phyloP scores from a whole-genome alignment of 768 basidiomycete genomes.

The Exsudoporus frostii region DNA sequence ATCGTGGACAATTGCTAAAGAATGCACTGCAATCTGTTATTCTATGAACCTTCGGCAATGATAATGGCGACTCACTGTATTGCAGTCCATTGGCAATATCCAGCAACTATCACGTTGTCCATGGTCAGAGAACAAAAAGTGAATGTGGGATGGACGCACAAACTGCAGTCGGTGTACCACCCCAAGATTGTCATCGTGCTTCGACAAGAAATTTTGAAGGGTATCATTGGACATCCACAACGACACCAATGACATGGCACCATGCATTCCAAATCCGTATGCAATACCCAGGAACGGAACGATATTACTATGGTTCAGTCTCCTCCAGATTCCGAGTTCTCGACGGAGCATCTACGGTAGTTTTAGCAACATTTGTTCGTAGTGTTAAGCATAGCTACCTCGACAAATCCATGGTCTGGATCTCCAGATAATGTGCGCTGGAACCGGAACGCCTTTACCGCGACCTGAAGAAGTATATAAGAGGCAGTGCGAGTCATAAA shows the following conservation, averaged over 20 bases:
- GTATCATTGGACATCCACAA: not conserved
- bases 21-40: slow-evolving; percentile 5
- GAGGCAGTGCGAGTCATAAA: not conserved
- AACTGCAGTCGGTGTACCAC: not conserved
- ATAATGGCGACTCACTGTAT: not conserved
- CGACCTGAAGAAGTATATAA: not conserved
- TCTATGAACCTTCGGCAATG: too few relatives aligned
- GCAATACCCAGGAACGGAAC: too few relatives aligned
- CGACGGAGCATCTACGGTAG: too few relatives aligned
- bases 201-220: slow-evolving; percentile 19
- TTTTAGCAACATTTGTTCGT: too few relatives aligned
- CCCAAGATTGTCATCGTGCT: not conserved
- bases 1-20: slow-evolving; percentile 6
- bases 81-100: not conserved
- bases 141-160: not conserved
- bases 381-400: too few relatives aligned
- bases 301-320: too few relatives aligned
- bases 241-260: not conserved
- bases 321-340: too few relatives aligned
- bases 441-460: too few relatives aligned
- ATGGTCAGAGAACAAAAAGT: not conserved
- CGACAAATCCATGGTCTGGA: too few relatives aligned
- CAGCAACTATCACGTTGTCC: not conserved
- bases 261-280: not conserved
- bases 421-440: too few relatives aligned